Percentiles rank a stretch among this genome's conserved stretches.
Evolutionary conservation across 2,329 filamentous ascomycete genomes (phyloP).

Genomic region (Cercospora beticola): DNA sequence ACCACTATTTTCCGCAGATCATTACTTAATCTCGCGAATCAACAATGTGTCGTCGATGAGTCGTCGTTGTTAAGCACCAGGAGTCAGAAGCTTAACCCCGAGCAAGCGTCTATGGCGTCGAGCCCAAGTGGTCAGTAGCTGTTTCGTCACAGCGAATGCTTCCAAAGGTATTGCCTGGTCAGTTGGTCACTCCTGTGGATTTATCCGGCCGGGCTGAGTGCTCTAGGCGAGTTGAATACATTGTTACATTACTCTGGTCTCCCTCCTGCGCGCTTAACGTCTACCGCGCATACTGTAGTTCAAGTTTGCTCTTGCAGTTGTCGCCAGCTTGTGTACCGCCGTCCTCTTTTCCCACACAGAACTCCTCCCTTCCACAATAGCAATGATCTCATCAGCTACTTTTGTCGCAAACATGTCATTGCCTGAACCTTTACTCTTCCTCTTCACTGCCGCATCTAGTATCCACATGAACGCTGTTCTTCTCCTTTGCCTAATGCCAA

Average conservation of each 20-base stretch:
- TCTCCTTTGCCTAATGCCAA: conserved; percentile 72
- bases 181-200: not conserved
- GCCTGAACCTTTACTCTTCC: conserved; percentile 69
- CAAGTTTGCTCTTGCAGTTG: conserved; percentile 73
- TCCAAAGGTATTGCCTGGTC: not conserved
- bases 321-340: conserved; percentile 76
- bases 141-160: not conserved
- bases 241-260: conserved; percentile 1
- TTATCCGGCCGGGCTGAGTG: not conserved
- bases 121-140: not conserved
- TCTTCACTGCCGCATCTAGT: conserved; percentile 76
- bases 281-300: conserved; percentile 31
- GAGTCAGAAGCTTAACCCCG: not conserved
- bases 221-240: not conserved
- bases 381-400: conserved; percentile 81
- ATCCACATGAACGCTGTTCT: conserved; percentile 86
- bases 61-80: not conserved
- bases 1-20: not conserved
- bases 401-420: conserved; percentile 71
- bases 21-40: not conserved
- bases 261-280: conserved; percentile 4
- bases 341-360: conserved; percentile 79
- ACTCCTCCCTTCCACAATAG: conserved; percentile 83
- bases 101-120: not conserved
- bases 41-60: not conserved